Conservation (phyloP, 306 rosid genomes). For the Quercus rubra region DNA sequence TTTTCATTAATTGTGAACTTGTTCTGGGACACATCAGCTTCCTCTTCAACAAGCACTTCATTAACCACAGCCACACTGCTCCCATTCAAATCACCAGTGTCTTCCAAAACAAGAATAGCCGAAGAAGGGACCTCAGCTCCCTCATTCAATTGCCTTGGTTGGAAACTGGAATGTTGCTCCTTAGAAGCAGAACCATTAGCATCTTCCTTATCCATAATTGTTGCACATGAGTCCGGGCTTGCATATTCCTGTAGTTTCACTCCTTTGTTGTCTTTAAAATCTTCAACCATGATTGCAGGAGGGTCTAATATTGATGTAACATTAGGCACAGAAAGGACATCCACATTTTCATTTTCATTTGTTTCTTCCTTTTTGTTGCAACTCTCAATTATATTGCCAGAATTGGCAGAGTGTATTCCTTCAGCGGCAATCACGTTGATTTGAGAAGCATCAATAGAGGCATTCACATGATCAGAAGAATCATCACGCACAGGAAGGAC, state of each 20-base stretch:
- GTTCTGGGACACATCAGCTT: conserved; percentile 28
- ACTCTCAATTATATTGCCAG: conserved; percentile 24
- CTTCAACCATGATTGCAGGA: conserved; percentile 35
- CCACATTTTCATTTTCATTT: conserved; percentile 25
- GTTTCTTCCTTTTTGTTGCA: conserved; percentile 32
- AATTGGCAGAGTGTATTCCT: conserved; percentile 17
- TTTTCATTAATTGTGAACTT: conserved; percentile 27
- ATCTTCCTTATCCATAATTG: conserved; percentile 26
- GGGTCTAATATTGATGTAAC: conserved; percentile 29
- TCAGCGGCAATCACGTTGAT: conserved; percentile 26
- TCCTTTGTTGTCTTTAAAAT: conserved; percentile 31
- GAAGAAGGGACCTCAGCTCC: conserved; percentile 23
- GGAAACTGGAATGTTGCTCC: conserved; percentile 25
- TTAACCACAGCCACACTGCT: conserved; percentile 17
- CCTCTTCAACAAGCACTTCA: conserved; percentile 35
- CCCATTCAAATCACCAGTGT: conserved; percentile 19
- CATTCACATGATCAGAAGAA: not conserved
- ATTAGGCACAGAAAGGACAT: conserved; percentile 33
- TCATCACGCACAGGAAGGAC: conserved; percentile 34
- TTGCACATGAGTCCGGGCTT: conserved; percentile 19
- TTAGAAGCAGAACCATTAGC: conserved; percentile 14
- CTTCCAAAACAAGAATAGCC: conserved; percentile 33
- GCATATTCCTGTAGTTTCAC: conserved; percentile 25
- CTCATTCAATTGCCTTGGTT: conserved; percentile 34
- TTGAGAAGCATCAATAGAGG: conserved; percentile 15